Conservation (phyloP, 371 early-diverging fungal genomes). For the Dichotomocladium elegans region DNA sequence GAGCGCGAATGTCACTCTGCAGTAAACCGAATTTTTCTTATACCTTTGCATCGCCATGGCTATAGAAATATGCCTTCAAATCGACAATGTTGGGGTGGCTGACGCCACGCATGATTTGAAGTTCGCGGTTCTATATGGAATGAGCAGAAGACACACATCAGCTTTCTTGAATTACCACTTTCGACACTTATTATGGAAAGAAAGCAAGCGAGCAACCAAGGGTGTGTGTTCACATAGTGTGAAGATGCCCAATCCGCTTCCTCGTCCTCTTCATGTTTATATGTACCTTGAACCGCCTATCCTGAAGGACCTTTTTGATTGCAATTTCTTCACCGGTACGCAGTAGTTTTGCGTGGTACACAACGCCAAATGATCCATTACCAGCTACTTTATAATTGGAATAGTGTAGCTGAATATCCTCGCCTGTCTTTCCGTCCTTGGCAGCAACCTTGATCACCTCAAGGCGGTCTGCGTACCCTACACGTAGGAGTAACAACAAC, state of each 20-base stretch:
- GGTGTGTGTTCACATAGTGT: not conserved
- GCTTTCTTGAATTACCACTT: too few species aligned
- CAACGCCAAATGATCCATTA: constrained; percentile 95
- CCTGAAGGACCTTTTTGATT: constrained; percentile 94
- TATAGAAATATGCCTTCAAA: constrained; percentile 81
- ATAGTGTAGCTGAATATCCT: constrained; percentile 80
- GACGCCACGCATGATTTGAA: constrained; percentile 86
- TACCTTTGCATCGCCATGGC: constrained; percentile 60
- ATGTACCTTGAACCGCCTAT: constrained; percentile 87
- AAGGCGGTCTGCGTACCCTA: constrained; percentile 52
- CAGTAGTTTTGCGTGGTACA: constrained; percentile 86
- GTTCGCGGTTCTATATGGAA: constrained; percentile 76
- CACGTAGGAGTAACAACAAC: not conserved
- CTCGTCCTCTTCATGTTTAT: not conserved
- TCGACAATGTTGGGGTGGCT: constrained; percentile 82
- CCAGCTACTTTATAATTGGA: constrained; percentile 88
- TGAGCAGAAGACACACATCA: too few species aligned
- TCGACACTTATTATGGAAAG: too few species aligned
- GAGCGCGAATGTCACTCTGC: not conserved
- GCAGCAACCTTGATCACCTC: constrained; percentile 55
- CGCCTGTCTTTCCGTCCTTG: constrained; percentile 80
- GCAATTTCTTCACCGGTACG: constrained; percentile 81
- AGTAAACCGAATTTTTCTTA: not conserved
- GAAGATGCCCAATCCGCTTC: too few species aligned
- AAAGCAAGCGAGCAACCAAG: too few species aligned